These are phyloP conservation scores for Andrographis paniculata DNA, from an alignment of 305 asterid genomes.

Conservation along the genomic window DNA sequence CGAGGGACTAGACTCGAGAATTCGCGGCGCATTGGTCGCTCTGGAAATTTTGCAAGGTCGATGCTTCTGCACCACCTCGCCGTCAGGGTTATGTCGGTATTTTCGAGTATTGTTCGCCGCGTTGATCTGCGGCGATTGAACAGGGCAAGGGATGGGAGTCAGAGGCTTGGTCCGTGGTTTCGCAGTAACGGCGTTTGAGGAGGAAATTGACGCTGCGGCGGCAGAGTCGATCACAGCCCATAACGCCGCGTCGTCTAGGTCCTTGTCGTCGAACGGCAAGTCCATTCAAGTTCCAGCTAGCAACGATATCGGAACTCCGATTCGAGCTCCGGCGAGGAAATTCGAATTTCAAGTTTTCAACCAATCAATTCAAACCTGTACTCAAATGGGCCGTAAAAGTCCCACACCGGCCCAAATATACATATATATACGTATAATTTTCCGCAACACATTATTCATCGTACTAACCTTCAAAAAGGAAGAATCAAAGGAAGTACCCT, in stretches of 20 bases:
- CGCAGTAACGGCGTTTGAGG: conserved; percentile 24
- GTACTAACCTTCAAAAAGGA: no score
- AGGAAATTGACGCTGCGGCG: conserved; percentile 56
- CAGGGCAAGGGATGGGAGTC: conserved; percentile 54
- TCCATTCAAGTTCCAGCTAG: conserved; percentile 9
- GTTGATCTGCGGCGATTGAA: conserved; percentile 46
- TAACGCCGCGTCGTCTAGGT: conserved; percentile 83
- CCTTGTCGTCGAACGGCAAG: conserved; percentile 55
- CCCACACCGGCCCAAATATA: no score
- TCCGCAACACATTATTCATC: no score
- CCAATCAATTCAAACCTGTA: no score
- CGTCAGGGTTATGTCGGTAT: conserved; percentile 30
- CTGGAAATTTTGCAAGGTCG: conserved; percentile 49
- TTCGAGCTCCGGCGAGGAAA: no score
- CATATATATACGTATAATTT: no score
- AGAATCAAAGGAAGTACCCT: no score
- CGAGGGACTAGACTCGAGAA: conserved; percentile 34
- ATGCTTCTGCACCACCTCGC: conserved; percentile 48
- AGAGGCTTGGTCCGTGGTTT: conserved; percentile 45
- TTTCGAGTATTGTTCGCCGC: conserved; percentile 22
- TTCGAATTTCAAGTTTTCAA: no score
- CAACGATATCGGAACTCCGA: not conserved
- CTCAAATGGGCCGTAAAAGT: no score
- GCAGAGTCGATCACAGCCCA: conserved; percentile 98
- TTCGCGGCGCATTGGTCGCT: conserved; percentile 22